Percentiles rank a stretch among this genome's conserved stretches.
phyloP scores from a whole-genome alignment of 345 rosid genomes.

The Citrus reticulata region DNA sequence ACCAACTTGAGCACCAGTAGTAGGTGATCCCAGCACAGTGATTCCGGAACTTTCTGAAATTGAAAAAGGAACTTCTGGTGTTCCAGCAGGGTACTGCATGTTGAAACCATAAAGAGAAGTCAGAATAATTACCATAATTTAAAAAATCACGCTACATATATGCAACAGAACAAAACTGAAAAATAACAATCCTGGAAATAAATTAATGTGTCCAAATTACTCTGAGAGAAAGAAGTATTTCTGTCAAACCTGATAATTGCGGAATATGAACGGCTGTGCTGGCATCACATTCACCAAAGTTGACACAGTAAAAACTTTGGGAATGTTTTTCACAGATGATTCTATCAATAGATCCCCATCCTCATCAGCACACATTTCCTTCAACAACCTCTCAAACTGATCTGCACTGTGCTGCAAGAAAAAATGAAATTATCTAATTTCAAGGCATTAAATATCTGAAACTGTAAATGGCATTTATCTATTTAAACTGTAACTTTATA shows the following conservation, averaged over 20 bases:
- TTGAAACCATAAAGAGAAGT: not conserved
- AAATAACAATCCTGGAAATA: not conserved
- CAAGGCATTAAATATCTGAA: conserved; percentile 9
- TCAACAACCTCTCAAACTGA: conserved; percentile 89
- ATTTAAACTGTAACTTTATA: not conserved
- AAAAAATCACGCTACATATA: not conserved
- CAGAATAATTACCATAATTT: not conserved
- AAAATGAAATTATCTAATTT: conserved; percentile 27
- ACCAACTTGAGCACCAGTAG: conserved; percentile 78
- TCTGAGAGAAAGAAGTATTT: not conserved
- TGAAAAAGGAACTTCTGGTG: conserved; percentile 77
- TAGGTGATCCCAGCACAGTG: conserved; percentile 54
- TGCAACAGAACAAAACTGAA: conserved; percentile 4
- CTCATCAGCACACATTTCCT: conserved; percentile 98
- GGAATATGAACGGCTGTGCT: conserved; percentile 93
- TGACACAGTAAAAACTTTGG: conserved; percentile 92
- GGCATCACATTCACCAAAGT: conserved; percentile 94
- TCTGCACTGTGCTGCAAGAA: conserved; percentile 98
- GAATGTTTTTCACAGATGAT: conserved; percentile 84
- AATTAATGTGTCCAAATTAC: not conserved
- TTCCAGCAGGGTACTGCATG: conserved; percentile 85
- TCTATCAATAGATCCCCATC: conserved; percentile 94
- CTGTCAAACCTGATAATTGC: conserved; percentile 84
- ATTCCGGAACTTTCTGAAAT: conserved; percentile 76
- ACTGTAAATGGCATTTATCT: not conserved